These are phyloP conservation scores for Geranium incanum DNA, from an alignment of 441 rosid species.

Conservation along the genomic window DNA sequence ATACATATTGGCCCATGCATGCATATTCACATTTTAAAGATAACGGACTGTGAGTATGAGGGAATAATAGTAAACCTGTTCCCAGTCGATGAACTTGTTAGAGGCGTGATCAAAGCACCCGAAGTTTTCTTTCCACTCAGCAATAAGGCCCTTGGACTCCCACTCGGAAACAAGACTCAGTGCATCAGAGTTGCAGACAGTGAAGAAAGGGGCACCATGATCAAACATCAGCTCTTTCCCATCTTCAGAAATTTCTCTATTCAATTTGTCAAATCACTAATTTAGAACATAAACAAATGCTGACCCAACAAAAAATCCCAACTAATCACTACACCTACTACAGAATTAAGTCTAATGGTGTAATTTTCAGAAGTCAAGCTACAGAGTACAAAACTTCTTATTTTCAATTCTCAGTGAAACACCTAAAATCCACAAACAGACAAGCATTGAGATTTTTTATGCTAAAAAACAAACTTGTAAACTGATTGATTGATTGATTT, in stretches of 20 bases:
- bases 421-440: not conserved
- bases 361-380: no score
- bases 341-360: not conserved
- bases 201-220: constrained; percentile 77
- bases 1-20: not conserved
- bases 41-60: not conserved
- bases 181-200: constrained; percentile 36
- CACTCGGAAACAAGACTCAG: constrained; percentile 52
- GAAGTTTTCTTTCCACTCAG: constrained; percentile 60
- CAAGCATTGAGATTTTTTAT: no score
- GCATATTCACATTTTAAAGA: not conserved
- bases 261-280: not conserved
- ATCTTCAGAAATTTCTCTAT: constrained; percentile 53
- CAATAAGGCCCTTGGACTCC: constrained; percentile 59
- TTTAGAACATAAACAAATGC: no score
- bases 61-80: constrained; percentile 37
- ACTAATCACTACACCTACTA: not conserved
- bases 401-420: not conserved
- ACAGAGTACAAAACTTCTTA: not conserved
- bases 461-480: no score
- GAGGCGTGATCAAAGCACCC: constrained; percentile 48
- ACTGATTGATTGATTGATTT: no score
- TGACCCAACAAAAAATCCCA: no score
- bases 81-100: constrained; percentile 35
- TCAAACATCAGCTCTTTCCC: constrained; percentile 65